phyloP scores from a whole-genome alignment of 345 rosid genomes.

The Eucalyptus paniculata region DNA sequence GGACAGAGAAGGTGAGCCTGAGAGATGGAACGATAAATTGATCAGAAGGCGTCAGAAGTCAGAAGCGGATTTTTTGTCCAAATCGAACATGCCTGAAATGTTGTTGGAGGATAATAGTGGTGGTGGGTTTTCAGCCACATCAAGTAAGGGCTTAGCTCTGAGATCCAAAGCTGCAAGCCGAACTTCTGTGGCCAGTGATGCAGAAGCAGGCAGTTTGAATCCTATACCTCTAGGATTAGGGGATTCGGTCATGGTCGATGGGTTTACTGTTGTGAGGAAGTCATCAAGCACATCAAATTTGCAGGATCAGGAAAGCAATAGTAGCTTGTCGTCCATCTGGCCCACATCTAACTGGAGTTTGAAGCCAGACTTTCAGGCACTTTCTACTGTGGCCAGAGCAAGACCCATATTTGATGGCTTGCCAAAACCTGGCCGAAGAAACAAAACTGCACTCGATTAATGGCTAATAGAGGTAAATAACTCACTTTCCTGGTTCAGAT shows the following conservation, averaged over 20 bases:
- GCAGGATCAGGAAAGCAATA: constrained; percentile 34
- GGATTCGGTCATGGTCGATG: constrained; percentile 19
- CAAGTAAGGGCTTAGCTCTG: constrained; percentile 56
- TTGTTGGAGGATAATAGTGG: constrained; percentile 51
- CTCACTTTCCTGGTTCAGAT: background rate
- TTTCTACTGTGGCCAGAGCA: constrained; percentile 31
- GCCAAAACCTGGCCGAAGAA: constrained; percentile 55
- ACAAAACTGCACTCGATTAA: constrained; percentile 81
- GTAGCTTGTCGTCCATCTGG: constrained; percentile 28
- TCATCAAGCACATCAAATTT: constrained; percentile 72
- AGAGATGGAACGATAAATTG: constrained; percentile 24
- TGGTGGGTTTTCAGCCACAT: constrained; percentile 26
- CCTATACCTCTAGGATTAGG: constrained; percentile 3
- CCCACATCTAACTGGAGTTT: constrained; percentile 44
- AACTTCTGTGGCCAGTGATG: constrained; percentile 10
- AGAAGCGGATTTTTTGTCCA: constrained; percentile 25
- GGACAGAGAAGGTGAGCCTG: constrained; percentile 13
- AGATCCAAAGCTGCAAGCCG: constrained; percentile 51
- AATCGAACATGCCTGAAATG: constrained; percentile 26
- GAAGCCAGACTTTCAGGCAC: constrained; percentile 53
- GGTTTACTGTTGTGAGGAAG: constrained; percentile 37
- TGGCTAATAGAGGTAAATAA: background rate
- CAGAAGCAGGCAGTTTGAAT: constrained; percentile 5
- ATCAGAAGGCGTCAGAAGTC: constrained; percentile 64
- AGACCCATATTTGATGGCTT: constrained; percentile 75